phyloP scores from a whole-genome alignment of 2,329 filamentous ascomycete genomes.

The Aspergillus eucalypticola region DNA sequence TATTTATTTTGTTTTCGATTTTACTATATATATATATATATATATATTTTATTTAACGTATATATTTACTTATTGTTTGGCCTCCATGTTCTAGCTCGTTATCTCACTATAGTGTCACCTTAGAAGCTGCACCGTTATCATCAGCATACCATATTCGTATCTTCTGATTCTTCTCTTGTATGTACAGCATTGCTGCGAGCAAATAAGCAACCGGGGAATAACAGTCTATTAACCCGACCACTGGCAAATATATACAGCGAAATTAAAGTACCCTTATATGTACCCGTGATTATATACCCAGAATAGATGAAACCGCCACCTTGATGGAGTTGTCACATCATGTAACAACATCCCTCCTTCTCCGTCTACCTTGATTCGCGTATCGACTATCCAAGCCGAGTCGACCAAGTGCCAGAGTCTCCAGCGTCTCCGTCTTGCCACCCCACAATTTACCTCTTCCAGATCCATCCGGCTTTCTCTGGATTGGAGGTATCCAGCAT shows the following conservation, averaged over 20 bases:
- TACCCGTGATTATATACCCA: not conserved
- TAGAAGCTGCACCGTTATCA: too few relatives aligned
- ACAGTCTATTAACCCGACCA: not conserved
- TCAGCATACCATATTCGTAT: too few relatives aligned
- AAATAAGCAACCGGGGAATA: not conserved
- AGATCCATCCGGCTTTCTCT: slow-evolving; percentile 26
- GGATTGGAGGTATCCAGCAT: slow-evolving; percentile 43
- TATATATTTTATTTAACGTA: too few relatives aligned
- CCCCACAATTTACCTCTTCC: slow-evolving; percentile 33
- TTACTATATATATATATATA: too few relatives aligned
- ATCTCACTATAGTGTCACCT: too few relatives aligned
- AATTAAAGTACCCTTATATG: not conserved
- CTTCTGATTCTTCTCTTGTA: not conserved
- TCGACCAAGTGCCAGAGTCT: slow-evolving; percentile 42
- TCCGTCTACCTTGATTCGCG: slow-evolving; percentile 15
- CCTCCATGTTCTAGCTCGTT: not conserved
- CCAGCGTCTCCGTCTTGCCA: slow-evolving; percentile 40
- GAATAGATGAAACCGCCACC: not conserved
- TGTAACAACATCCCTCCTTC: not conserved
- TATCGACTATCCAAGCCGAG: slow-evolving; percentile 40
- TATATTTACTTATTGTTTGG: too few relatives aligned
- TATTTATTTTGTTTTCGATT: too few relatives aligned
- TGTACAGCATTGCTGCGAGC: not conserved
- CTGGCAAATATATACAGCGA: not conserved
- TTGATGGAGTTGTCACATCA: not conserved